Conservation (phyloP, 306 rosid species). For the Coriaria nepalensis region DNA sequence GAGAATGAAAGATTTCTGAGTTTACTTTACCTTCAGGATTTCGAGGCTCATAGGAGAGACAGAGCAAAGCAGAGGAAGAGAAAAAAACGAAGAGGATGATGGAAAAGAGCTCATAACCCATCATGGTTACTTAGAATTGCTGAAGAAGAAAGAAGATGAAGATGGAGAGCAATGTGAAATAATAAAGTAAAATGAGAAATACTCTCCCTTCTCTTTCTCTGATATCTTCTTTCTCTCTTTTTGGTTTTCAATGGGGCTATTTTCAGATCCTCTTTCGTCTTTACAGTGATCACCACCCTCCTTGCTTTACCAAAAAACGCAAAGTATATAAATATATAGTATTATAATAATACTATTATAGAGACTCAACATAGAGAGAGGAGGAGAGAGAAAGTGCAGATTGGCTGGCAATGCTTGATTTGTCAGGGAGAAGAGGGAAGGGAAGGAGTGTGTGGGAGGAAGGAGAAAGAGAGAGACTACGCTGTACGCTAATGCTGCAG, state of each 20-base stretch:
- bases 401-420: too few relatives aligned
- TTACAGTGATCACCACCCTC: slow-evolving; percentile 13
- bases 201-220: slow-evolving; percentile 2
- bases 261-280: neutral
- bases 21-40: slow-evolving; percentile 65
- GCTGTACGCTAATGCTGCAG: too few relatives aligned
- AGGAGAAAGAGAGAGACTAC: too few relatives aligned
- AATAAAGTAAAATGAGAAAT: too few relatives aligned
- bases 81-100: slow-evolving; percentile 11
- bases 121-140: slow-evolving; percentile 17
- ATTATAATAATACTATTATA: too few relatives aligned
- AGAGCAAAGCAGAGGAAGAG: slow-evolving; percentile 19
- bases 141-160: slow-evolving; percentile 5
- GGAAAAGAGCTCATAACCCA: slow-evolving; percentile 15
- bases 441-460: neutral
- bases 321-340: slow-evolving; percentile 9
- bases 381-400: too few relatives aligned
- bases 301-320: slow-evolving; percentile 18
- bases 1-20: neutral
- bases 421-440: neutral
- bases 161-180: neutral
- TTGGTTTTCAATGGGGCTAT: neutral
- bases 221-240: neutral
- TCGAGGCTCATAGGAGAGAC: slow-evolving; percentile 60
- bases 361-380: neutral